phyloP scores from a whole-genome alignment of 371 early-diverging fungal species.

The Zychaea mexicana region DNA sequence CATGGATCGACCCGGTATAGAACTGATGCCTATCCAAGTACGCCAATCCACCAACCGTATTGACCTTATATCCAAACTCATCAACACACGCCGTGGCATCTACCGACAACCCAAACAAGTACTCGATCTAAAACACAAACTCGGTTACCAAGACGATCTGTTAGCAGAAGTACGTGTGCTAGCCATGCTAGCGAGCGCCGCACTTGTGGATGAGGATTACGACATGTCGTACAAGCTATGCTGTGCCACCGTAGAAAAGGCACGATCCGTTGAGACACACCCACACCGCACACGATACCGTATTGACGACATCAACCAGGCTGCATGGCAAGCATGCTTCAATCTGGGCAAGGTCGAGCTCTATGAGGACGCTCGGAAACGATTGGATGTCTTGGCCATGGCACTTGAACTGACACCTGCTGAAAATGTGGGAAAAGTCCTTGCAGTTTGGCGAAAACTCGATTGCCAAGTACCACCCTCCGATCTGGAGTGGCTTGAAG shows the following conservation, averaged over 20 bases:
- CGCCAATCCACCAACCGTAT: slow-evolving; percentile 67
- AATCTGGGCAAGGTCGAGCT: slow-evolving; percentile 49
- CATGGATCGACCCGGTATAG: slow-evolving; percentile 49
- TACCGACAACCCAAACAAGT: slow-evolving; percentile 54
- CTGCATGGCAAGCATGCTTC: slow-evolving; percentile 60
- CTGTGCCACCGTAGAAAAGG: slow-evolving; percentile 45
- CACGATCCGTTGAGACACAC: slow-evolving; percentile 13
- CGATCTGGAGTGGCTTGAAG: slow-evolving; percentile 1
- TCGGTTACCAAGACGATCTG: slow-evolving; percentile 55
- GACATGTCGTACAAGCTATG: slow-evolving; percentile 54
- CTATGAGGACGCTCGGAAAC: slow-evolving; percentile 46
- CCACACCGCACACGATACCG: slow-evolving; percentile 8
- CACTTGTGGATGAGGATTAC: slow-evolving; percentile 59
- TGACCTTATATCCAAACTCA: slow-evolving; percentile 61
- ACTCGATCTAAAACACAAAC: slow-evolving; percentile 61
- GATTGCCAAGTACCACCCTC: slow-evolving; percentile 36
- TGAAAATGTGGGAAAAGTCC: slow-evolving; percentile 55
- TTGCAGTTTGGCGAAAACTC: slow-evolving; percentile 60
- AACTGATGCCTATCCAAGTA: slow-evolving; percentile 79
- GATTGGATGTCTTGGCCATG: slow-evolving; percentile 60
- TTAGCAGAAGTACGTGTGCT: slow-evolving; percentile 54
- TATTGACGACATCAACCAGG: slow-evolving; percentile 48
- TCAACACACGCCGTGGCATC: slow-evolving; percentile 54
- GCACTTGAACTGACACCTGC: slow-evolving; percentile 64
- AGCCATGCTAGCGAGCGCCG: slow-evolving; percentile 61